A percentile compares a stretch with the other conserved stretches of the same genome.
phyloP scores from a whole-genome alignment of 352 stramenopile genomes.

The Pythium phragmitis region DNA sequence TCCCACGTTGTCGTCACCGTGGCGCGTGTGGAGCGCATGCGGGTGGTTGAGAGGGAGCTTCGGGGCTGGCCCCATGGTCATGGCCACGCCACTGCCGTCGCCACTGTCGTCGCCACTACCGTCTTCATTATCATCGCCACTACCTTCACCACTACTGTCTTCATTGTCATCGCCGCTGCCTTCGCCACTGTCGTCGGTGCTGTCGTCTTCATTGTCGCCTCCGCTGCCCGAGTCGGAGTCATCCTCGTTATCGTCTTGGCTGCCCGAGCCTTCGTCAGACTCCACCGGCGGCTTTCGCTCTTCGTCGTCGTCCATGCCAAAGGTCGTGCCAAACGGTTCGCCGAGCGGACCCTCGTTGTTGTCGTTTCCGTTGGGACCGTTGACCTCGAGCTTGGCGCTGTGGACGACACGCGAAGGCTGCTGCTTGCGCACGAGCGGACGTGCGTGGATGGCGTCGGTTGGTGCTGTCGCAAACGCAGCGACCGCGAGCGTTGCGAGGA shows the following conservation, averaged over 20 bases:
- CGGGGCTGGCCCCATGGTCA: neutral
- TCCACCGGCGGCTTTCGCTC: neutral
- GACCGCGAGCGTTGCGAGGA: constrained; percentile 20
- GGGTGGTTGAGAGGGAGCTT: neutral
- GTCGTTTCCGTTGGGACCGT: constrained; percentile 9
- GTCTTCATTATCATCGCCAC: neutral
- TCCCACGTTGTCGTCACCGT: neutral
- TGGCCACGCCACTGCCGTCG: neutral
- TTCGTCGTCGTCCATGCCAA: constrained; percentile 2
- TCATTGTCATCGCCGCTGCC: constrained; percentile 2
- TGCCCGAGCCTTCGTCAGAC: no score
- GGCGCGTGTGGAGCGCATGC: neutral
- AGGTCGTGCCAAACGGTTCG: neutral
- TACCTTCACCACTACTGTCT: neutral
- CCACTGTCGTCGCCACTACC: neutral
- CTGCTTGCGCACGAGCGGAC: constrained; percentile 4
- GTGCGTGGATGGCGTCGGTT: neutral
- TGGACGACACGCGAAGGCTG: neutral
- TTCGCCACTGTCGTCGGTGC: neutral
- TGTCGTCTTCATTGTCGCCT: neutral
- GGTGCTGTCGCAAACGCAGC: constrained; percentile 9
- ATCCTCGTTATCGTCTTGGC: no score
- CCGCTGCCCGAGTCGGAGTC: constrained; percentile 10
- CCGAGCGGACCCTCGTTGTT: neutral
- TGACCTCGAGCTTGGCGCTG: neutral